Percentiles rank a stretch among this genome's conserved stretches.
These are phyloP conservation scores for Simplicillium sp. DNA, from an alignment of 2,329 filamentous ascomycete species.

Conservation along the genomic window DNA sequence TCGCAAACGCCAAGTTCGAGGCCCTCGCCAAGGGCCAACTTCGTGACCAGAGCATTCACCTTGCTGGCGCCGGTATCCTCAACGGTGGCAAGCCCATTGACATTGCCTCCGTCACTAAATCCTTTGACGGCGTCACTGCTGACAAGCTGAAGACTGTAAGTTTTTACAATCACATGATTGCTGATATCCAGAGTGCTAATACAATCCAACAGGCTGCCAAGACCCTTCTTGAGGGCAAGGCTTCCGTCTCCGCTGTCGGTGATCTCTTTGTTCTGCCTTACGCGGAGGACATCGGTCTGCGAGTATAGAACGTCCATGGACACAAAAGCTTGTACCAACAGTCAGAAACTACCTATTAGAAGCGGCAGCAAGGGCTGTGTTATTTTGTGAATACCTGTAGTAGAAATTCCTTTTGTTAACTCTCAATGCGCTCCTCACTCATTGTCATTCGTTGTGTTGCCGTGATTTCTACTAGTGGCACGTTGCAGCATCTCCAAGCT, in stretches of 20 bases:
- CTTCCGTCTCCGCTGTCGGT: constrained; percentile 80
- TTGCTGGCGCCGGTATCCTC: constrained; percentile 77
- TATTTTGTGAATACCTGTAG: constrained; percentile 36
- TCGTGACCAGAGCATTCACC: constrained; percentile 66
- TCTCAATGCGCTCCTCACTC: constrained; percentile 3
- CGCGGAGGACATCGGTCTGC: constrained; percentile 87
- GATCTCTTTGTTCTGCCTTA: constrained; percentile 87
- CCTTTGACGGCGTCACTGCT: constrained; percentile 69
- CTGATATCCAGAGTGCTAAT: constrained; percentile 4
- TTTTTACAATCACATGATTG: constrained; percentile 12
- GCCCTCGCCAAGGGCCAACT: constrained; percentile 75
- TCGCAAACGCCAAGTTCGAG: constrained; percentile 88
- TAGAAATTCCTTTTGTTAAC: constrained; percentile 27
- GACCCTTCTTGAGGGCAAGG: constrained; percentile 77
- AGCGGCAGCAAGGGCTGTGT: constrained; percentile 21
- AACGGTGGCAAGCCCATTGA: constrained; percentile 76
- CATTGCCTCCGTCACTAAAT: constrained; percentile 69
- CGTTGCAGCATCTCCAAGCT: too few relatives aligned
- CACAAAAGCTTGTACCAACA: constrained; percentile 33
- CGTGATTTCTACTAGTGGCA: background rate
- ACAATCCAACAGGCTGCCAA: constrained; percentile 63
- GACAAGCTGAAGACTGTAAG: constrained; percentile 81
- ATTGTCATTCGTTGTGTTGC: background rate
- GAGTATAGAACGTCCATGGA: constrained; percentile 58
- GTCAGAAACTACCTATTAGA: constrained; percentile 26